Evolutionary conservation across 2,329 filamentous ascomycete genomes (phyloP), one percentile per base, ranked within the genome.

Genomic region (Fusarium sp.): DNA sequence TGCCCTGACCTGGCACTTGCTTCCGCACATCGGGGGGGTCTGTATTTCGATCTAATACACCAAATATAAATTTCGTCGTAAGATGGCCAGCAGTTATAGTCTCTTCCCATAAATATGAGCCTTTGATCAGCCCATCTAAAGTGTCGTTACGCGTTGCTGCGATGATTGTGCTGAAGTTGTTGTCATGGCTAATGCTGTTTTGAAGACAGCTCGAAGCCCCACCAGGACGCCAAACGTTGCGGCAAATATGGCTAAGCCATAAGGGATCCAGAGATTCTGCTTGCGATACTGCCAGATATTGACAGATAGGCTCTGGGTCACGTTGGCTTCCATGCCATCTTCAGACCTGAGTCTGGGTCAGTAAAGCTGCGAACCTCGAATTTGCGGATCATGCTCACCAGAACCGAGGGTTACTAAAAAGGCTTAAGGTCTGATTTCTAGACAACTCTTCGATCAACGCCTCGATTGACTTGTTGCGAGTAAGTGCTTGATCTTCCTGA

Each of bases 361-460:
- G 43, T 14, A 39, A 14, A 25, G 8, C 18, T 30, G 11, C 11
- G 14, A 32, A 16, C 4, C 5, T 37, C 7, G 8, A 6, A 20
- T n/a, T n/a, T 14, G 11, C 3, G 34, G 37, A 11, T 39, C 6
- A 16, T 27, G 11, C 18, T 30, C n/a, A 63, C 45, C 45, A 63
- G 14, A 63, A 63, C 23, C 60, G 18, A 27, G 27, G 18, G 11
- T 16, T 35, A 20, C 59, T 62, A 9, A 62, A 52, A 41, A 41
- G 60, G 41, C 45, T 63, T 7, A 54, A 25, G 10, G 45, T 63
- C 27, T 63, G 60, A 18, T 63, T 63, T 34, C 60, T 52, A n/a
- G 32, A 52, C 16, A 52, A 27, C 14, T 37, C 60, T 39, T 63
- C 45, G 60, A 52, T 54, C 11, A 63, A 39, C n/a, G 14, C 8